phyloP scores from a whole-genome alignment of 2,329 filamentous ascomycete genomes.

The Diaporthe ampelina region DNA sequence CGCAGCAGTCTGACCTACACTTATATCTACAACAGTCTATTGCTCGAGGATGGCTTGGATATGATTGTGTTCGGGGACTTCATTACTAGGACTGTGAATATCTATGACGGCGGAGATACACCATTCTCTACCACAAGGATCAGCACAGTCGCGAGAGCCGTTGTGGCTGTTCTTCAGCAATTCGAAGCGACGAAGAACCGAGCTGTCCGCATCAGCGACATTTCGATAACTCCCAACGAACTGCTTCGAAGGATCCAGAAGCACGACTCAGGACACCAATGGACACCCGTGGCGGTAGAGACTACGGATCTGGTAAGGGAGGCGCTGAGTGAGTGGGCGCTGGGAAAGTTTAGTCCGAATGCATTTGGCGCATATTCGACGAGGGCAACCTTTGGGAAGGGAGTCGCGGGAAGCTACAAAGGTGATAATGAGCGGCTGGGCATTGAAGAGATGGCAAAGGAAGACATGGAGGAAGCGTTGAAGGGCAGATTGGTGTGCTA shows the following conservation, averaged over 20 bases:
- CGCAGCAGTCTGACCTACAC: conserved; percentile 47
- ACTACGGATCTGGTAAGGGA: conserved; percentile 34
- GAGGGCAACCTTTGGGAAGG: conserved; percentile 42
- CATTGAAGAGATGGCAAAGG: conserved; percentile 50
- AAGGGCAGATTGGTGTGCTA: not conserved
- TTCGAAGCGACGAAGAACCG: conserved; percentile 49
- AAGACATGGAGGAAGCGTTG: conserved; percentile 48
- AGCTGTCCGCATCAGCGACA: conserved; percentile 43
- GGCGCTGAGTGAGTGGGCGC: conserved; percentile 20
- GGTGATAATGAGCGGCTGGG: conserved; percentile 56
- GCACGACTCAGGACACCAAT: conserved; percentile 3
- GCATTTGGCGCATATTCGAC: conserved; percentile 45
- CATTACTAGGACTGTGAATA: conserved; percentile 41
- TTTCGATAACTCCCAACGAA: conserved; percentile 29
- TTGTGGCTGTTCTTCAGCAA: conserved; percentile 46
- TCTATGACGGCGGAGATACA: conserved; percentile 48
- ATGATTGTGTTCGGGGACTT: conserved; percentile 45
- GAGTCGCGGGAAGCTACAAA: not conserved
- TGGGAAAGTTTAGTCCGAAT: conserved; percentile 48
- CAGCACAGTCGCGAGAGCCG: conserved; percentile 46
- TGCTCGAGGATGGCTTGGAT: conserved; percentile 49
- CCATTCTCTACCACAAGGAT: conserved; percentile 45
- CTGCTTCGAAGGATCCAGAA: conserved; percentile 10
- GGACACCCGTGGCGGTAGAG: not conserved
- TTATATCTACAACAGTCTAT: conserved; percentile 47